Conservation (phyloP, 306 rosid genomes). For the Malus sylvestris region DNA sequence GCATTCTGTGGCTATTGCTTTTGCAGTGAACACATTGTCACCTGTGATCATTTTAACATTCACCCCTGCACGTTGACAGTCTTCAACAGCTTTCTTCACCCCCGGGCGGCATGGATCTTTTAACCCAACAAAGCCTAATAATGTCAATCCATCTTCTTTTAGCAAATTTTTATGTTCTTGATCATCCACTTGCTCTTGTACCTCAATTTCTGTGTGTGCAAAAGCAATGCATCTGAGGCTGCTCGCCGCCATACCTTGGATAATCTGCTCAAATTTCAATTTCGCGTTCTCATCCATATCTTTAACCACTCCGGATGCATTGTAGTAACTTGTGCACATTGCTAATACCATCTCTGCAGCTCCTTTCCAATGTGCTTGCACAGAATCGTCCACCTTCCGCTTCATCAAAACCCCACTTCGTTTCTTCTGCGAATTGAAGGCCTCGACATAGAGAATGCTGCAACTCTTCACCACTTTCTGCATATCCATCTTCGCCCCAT, state of each 20-base stretch:
- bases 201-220: too few species aligned
- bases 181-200: too few species aligned
- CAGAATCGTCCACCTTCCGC: constrained; percentile 15
- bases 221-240: constrained; percentile 37
- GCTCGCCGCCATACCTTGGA: constrained; percentile 37
- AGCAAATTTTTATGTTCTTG: too few species aligned
- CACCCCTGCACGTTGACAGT: neutral
- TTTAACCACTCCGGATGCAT: constrained; percentile 11
- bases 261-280: constrained; percentile 9
- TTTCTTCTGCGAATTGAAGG: too few species aligned
- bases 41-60: constrained; percentile 12
- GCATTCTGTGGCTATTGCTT: constrained; percentile 29
- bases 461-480: too few species aligned
- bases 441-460: too few species aligned
- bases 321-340: constrained; percentile 30
- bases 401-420: constrained; percentile 22
- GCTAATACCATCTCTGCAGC: constrained; percentile 40
- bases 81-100: too few species aligned
- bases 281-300: constrained; percentile 4
- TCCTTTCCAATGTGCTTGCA: constrained; percentile 46
- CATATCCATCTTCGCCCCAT: too few species aligned
- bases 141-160: too few species aligned
- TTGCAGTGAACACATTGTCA: constrained; percentile 32
- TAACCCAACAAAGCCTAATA: too few species aligned
- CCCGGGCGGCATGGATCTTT: too few species aligned